Evolutionary conservation across 2,329 filamentous ascomycete species (phyloP), one percentile per base, ranked within the genome.

Genomic region (Talaromyces atroroseus): DNA sequence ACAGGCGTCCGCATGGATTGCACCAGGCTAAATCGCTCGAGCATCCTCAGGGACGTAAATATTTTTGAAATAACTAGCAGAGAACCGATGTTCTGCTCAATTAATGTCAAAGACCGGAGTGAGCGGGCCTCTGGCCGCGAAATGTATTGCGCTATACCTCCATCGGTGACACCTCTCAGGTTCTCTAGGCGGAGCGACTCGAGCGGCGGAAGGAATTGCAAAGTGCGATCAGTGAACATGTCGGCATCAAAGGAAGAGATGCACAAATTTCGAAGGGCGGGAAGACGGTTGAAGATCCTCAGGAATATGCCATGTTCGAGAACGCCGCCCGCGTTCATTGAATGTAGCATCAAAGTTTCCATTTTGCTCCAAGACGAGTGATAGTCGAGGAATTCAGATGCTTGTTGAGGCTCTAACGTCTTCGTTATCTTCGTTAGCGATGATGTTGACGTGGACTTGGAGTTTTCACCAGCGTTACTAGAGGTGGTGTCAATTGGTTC

Each of bases 261-360:
- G 49, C 78, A 79, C 8, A 85, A 73, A 62, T 83, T 73, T 40
- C 75, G 74, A 44, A 85, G 66, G 0, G 73, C 72, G 0, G 80
- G 80, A n/a, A 83, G 67, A 23, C 77, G 73, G 52, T 77, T 75
- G 36, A 84, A 71, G 47, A 81, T 76, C 23, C 78, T 76, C 34
- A 82, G 70, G 51, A 84, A 78, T 29, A 81, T 70, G 42, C 81
- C 80, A 49, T 80, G 80, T 58, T 81, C 81, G 34, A 84, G 62
- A 34, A 75, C 65, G 42, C 76, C 70, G 44, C 72, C 65, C 47
- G 70, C 65, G 40, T 74, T 72, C 58, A 75, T 65, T 3, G 77
- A 77, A 62, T 78, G 76, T 12, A 85, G 64, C 61, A 80, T 74
- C 40, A 85, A 68, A 0, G 80, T 83, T 42, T 81, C 76, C 21